Evolutionary conservation across 176 grass and related monocot genomes (phyloP), one percentile per base, ranked within the genome.

Genomic region (Lolium perenne): DNA sequence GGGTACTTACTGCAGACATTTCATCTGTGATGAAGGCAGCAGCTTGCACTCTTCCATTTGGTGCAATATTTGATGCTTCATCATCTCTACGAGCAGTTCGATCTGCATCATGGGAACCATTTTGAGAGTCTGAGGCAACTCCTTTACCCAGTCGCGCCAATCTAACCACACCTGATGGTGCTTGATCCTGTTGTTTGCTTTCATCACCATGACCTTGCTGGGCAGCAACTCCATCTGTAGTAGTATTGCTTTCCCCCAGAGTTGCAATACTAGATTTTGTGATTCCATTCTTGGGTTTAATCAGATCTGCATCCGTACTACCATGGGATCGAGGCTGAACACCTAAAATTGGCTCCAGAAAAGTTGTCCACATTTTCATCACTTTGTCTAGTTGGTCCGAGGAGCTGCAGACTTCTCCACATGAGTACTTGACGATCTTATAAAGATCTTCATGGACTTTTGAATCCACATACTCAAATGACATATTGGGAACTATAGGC

Each of bases 381-480:
- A 99, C 94, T 94, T 99, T 99, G 60, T 99, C 97, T 22, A 94
- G 78, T 80, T 99, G 97, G 68, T 99, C 97, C 0, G 92, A 91
- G 23, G 95, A 94, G 73, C 85, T 83, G 53, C 97, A 99, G 40
- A 99, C 88, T 95, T 99, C 97, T 20, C 94, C 92, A 38, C 92
- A 96, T 1, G 97, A 99, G 88, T 99, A 99, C 84, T 94, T 95
- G 38, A 99, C 91, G 67, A 99, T 96, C 86, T 94, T 90, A 90
- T 94, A 92, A 64, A 99, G 66, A 86, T 99, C 94, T 26, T 94
- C 91, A 84, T 99, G 97, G 53, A 99, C 81, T 56, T 94, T 91
- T 6, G 73, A 67, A 90, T 96, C 97, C 82, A 76, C 65, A 88
- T 88, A 99, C 22, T 92, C 88, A 55, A 96, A 99, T 76, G 82